Base-by-base conservation (phyloP, 83 land plant genomes). In the Thuja plicata region DNA sequence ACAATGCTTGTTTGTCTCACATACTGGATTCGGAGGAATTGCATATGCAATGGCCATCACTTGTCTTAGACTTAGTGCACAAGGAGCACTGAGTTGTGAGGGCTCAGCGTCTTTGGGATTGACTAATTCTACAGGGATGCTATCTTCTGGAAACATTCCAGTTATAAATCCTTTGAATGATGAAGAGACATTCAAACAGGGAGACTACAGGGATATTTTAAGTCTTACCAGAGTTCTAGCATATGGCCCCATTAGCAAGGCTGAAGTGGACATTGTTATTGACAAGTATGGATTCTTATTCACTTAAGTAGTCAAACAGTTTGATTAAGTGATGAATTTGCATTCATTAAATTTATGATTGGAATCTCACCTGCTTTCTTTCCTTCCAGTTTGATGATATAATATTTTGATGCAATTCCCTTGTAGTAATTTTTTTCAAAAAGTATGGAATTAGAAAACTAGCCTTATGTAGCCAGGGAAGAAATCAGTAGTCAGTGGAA, bases 31-130 rank as follows among this genome's bases (percentile, higher is more conserved):
- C 91, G 99, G 99, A 79, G 99, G 98, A 38, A 96, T 94, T 87
- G 94, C 98, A 35, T 98, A 98, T 95, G 99, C 99, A 45, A 97
- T 97, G 99, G 99, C 98, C 76, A 94, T 97, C 50, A 91, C 95
- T 50, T 98, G 98, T 80, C 93, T 95, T 86, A 89, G 92, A 89
- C 93, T 98, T 71, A 90, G 90, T 89, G 96, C 96, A 76, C 93
- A 94, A 88, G 88, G 9, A 45, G 84, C 89, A 15, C 87, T 91
- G 88, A 87, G 88, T 52, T 89, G 84, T 70, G 88, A 91, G 84
- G 48, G 89, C 54, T 81, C 95, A 24, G 89, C 91, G 78, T 87
- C 93, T 35, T 89, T 92, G 80, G 89, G 73, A 85, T 79, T 15
- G 17, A 55, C 84, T 55, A 62, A 80, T 84, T 38, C 74, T 12